Conservation (phyloP, 768 basidiomycete species). For the Mycena metata region DNA sequence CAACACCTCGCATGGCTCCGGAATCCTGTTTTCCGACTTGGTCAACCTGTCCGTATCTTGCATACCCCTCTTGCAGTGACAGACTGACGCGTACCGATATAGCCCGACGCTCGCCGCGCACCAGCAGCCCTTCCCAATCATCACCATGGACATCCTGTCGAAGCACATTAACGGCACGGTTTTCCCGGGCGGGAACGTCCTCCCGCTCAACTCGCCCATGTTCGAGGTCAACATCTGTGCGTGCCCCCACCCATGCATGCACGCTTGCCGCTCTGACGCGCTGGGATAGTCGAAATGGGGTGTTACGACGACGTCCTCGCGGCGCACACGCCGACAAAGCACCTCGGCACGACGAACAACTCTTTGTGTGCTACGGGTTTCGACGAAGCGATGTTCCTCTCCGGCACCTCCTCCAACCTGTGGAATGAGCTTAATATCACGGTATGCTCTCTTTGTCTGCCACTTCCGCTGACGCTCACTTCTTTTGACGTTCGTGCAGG, state of each 20-base stretch:
- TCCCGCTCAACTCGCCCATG: conserved; percentile 52
- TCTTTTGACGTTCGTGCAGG: not conserved
- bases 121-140: conserved; percentile 63
- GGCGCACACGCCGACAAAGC: conserved; percentile 60
- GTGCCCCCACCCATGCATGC: no score
- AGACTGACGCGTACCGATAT: conserved; percentile 26
- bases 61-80: no score
- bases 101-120: conserved; percentile 51
- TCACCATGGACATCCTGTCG: conserved; percentile 41
- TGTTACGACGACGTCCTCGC: conserved; percentile 66
- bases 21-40: conserved; percentile 59
- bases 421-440: conserved; percentile 14
- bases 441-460: conserved; percentile 13
- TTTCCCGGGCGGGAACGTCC: conserved; percentile 42
- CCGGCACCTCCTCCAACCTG: conserved; percentile 58
- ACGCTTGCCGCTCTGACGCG: no score
- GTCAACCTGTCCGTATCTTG: conserved; percentile 39
- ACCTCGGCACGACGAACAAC: conserved; percentile 59
- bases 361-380: conserved; percentile 67
- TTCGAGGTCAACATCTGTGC: conserved; percentile 17
- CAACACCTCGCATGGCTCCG: conserved; percentile 59
- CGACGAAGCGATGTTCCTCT: conserved; percentile 66
- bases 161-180: conserved; percentile 48
- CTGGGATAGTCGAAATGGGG: conserved; percentile 56
- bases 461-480: not conserved